A percentile compares a stretch with the other conserved stretches of the same genome.
Evolutionary conservation across 1,139 yeast genomes (phyloP).

Genomic region (Scheffersomyces titani): DNA sequence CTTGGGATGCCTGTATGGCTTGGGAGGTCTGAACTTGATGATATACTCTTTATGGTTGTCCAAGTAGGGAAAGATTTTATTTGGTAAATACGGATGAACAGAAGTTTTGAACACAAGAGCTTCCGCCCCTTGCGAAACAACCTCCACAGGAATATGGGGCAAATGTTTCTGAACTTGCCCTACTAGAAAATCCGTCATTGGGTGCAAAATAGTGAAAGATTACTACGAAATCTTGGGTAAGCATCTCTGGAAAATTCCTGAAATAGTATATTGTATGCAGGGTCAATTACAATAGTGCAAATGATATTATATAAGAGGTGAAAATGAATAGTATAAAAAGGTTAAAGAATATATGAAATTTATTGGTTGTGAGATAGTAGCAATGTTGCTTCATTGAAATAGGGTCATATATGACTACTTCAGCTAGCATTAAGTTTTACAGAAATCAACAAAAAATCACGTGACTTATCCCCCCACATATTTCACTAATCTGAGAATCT

Average conservation of each 20-base stretch:
- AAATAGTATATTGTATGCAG: not conserved
- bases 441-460: not conserved
- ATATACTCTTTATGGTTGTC: slow-evolving; percentile 45
- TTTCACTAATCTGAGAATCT: not conserved
- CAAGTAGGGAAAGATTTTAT: slow-evolving; percentile 13
- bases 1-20: slow-evolving; percentile 83
- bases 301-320: not conserved
- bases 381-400: not conserved
- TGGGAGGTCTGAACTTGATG: slow-evolving; percentile 84
- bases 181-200: slow-evolving; percentile 47
- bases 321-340: not conserved
- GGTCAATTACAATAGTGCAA: not conserved
- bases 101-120: slow-evolving; percentile 73
- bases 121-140: slow-evolving; percentile 94
- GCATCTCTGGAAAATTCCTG: not conserved
- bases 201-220: not conserved
- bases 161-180: slow-evolving; percentile 43
- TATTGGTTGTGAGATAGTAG: not conserved
- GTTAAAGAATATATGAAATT: not conserved
- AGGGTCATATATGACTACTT: not conserved
- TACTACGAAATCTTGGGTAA: not conserved
- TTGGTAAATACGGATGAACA: slow-evolving; percentile 68
- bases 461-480: not conserved
- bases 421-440: not conserved
- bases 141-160: slow-evolving; percentile 48